Base-by-base conservation (phyloP, 345 rosid species). In the Eucalyptus regnans region DNA sequence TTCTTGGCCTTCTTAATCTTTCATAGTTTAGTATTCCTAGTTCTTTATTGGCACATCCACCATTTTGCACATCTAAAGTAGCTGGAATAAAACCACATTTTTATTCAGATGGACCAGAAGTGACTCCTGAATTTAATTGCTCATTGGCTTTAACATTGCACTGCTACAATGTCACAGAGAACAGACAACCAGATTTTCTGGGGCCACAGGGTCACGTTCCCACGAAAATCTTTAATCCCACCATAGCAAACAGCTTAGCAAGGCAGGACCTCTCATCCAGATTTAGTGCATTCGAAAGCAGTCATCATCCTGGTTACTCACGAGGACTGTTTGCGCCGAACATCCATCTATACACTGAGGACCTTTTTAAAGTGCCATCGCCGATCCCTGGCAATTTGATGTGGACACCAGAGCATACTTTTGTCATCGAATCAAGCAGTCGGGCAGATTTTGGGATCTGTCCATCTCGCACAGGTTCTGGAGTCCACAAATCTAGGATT, bases 401-500 rank as follows among this genome's bases (percentile, higher is more conserved):
- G 41, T 66, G 85, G 64, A 25, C 89, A 49, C 58, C 62, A 17
- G 80, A 87, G 46, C 83, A 71, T 60, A 22, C 87, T n/a, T 62
- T 90, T 1, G 23, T 89, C 31, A 79, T 89, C 31, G 11, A 87
- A 50, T 80, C 93, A 51, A 49, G 86, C 60, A 46, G n/a, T 13
- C 91, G 92, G 81, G 88, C 91, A 44, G 94, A 91, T 13, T 71
- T 37, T 7, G 83, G 81, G 83, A 71, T 71, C 46, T 9, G 81
- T 71, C 46, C 81, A 33, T 71, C 89, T 33, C 3, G 37, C 86
- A 91, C 89, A 5, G 84, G 86, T 56, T 87, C 68, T 12, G 81
- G 90, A 71, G 86, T 91, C 83, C 91, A 43, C 76, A 20, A 90
- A 64, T 90, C 88, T 14, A 91, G 89, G 54, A 87, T 87, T 18